Evolutionary conservation across 805 yeast genomes (phyloP).

Genomic region (Candida orba): DNA sequence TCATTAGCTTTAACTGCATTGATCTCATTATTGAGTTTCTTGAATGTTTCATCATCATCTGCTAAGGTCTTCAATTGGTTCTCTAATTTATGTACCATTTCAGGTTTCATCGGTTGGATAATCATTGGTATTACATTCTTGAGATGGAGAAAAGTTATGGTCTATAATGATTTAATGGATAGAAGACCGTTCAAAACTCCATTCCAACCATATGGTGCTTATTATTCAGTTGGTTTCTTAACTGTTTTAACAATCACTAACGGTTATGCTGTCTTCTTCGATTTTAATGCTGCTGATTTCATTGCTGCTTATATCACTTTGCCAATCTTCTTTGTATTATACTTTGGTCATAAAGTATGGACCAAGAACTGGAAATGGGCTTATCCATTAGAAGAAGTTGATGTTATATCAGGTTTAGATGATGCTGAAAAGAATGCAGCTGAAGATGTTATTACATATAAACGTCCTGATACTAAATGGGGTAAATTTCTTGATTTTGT

Average conservation of each 20-base stretch:
- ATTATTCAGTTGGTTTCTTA: constrained; percentile 43
- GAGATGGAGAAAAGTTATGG: constrained; percentile 60
- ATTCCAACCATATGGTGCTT: constrained; percentile 53
- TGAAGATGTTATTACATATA: constrained; percentile 9
- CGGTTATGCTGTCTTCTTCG: constrained; percentile 61
- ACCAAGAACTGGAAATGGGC: constrained; percentile 38
- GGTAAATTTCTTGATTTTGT: constrained; percentile 15
- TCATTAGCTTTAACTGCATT: constrained; percentile 30
- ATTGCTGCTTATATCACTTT: constrained; percentile 68
- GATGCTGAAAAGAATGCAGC: constrained; percentile 40
- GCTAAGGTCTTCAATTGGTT: constrained; percentile 59
- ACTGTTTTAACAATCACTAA: constrained; percentile 56
- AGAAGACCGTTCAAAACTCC: constrained; percentile 52
- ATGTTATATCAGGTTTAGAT: constrained; percentile 52
- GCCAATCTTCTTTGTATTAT: constrained; percentile 47
- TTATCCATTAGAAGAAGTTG: constrained; percentile 50
- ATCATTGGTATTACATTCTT: constrained; percentile 61
- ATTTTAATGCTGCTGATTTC: constrained; percentile 42
- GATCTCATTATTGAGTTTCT: constrained; percentile 58
- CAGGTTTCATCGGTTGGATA: constrained; percentile 73
- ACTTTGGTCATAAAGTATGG: constrained; percentile 50
- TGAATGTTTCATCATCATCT: constrained; percentile 55
- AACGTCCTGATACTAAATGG: constrained; percentile 7
- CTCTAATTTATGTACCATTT: constrained; percentile 69
- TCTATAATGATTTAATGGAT: constrained; percentile 42